Evolutionary conservation across 2,329 filamentous ascomycete species (phyloP).

Genomic region (Alternaria sp.): DNA sequence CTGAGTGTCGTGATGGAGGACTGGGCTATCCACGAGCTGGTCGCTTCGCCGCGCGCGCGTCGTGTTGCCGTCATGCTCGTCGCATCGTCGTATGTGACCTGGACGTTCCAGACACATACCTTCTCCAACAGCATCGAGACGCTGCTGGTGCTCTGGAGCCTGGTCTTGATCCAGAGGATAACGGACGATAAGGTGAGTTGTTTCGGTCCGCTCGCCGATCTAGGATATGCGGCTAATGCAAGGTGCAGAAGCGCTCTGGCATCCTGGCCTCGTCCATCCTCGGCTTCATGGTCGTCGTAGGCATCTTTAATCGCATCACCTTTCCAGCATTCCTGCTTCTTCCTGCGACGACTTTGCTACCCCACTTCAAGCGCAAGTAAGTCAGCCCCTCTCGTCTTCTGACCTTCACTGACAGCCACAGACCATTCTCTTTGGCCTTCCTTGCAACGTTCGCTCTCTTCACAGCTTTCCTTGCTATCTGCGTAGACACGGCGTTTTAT

Average conservation of each 20-base stretch:
- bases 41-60: constrained; percentile 74
- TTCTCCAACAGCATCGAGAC: constrained; percentile 99
- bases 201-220: constrained; percentile 32
- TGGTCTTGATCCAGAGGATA: constrained; percentile 90
- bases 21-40: constrained; percentile 93
- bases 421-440: constrained; percentile 65
- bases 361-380: constrained; percentile 82
- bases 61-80: constrained; percentile 80
- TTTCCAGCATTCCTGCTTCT: constrained; percentile 92
- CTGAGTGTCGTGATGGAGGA: constrained; percentile 96
- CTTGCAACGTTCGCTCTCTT: constrained; percentile 69
- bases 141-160: constrained; percentile 86
- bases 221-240: constrained; percentile 40
- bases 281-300: constrained; percentile 81
- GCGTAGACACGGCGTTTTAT: constrained; percentile 87
- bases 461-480: constrained; percentile 75
- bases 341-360: constrained; percentile 81
- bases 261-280: constrained; percentile 77
- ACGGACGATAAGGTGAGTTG: constrained; percentile 73
- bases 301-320: constrained; percentile 94
- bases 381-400: constrained; percentile 33
- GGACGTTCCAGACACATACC: constrained; percentile 98
- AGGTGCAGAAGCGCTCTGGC: constrained; percentile 71
- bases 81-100: constrained; percentile 96
- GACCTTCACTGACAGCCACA: constrained; percentile 33